Evolutionary conservation across 345 rosid genomes (phyloP), one percentile per base, ranked within the genome.

Genomic region (Arabis hirsuta): DNA sequence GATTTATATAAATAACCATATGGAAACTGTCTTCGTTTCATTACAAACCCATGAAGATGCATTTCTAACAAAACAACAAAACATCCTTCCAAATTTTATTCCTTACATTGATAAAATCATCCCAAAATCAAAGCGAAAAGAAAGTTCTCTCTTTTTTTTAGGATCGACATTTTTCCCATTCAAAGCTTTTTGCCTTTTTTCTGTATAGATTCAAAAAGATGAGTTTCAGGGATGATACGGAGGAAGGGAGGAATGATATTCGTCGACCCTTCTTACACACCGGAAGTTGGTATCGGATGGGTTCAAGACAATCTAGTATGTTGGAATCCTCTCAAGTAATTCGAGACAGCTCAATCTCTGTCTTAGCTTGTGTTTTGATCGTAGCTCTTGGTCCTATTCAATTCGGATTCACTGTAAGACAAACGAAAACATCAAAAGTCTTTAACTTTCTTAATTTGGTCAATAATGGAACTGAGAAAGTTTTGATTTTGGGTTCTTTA

Each of bases 361-460:
- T 91, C 50, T 58, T 94, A 20, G 98, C 97, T 51, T 91, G 97
- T 58, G 98, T 94, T 54, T 29, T 94, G 76, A 91, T 94, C 65
- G 97, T 94, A 12, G 98, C 97, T 72, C 81, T 94, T 67, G 98
- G 98, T 80, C 98, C 98, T 22, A 88, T 94, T 67, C 98, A 94
- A 85, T 94, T 89, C 69, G 98, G 98, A 41, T 94, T 89, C 87
- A 94, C 98, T 27, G 98, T 94, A 73, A 69, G 86, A 73, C 7
- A 9, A 4, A 6, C 36, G 42, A 43, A 19, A 20, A 2, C 26
- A 4, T 5, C 1, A 47, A 27, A 14, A 32, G 29, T 45, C 68
- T 44, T n/a, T 4, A 54, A 4, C 65, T 67, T 76, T 46, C 22
- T 44, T 61, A 3, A 10, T 58, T 62, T 59, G 26, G 10, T 43